Evolutionary conservation across 768 basidiomycete species (phyloP).

Genomic region (Trametes punicea): DNA sequence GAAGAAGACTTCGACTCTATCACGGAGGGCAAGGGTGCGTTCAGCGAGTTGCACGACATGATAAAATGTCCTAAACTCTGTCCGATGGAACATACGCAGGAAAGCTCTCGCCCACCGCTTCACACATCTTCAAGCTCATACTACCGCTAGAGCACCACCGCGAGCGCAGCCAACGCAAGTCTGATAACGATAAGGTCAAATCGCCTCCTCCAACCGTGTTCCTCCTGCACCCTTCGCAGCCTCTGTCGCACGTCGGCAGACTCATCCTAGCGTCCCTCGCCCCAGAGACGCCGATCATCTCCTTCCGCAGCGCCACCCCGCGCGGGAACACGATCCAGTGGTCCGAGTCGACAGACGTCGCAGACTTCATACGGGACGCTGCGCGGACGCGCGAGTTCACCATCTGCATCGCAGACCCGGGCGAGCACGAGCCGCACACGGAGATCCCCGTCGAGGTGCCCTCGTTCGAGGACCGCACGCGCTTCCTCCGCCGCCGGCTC

Average conservation of each 20-base stretch:
- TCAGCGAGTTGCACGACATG: not conserved
- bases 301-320: constrained; percentile 42
- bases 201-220: constrained; percentile 45
- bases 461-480: constrained; percentile 59
- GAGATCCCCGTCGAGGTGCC: constrained; percentile 55
- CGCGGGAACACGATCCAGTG: constrained; percentile 42
- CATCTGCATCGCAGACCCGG: constrained; percentile 35
- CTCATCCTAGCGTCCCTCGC: constrained; percentile 49
- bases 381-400: constrained; percentile 52
- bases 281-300: constrained; percentile 35
- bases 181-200: constrained; percentile 21
- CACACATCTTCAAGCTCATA: constrained; percentile 65
- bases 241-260: constrained; percentile 58
- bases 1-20: constrained; percentile 25
- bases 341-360: constrained; percentile 61
- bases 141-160: constrained; percentile 42
- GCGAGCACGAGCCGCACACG: constrained; percentile 16
- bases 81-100: constrained; percentile 33
- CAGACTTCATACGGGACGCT: constrained; percentile 63
- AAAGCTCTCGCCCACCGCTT: constrained; percentile 57
- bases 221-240: constrained; percentile 67
- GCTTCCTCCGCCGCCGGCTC: constrained; percentile 51
- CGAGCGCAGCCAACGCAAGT: constrained; percentile 11
- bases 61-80: not conserved
- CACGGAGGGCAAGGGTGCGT: constrained; percentile 36